phyloP scores from a whole-genome alignment of 805 yeast species.

The Candida gorgasii region DNA sequence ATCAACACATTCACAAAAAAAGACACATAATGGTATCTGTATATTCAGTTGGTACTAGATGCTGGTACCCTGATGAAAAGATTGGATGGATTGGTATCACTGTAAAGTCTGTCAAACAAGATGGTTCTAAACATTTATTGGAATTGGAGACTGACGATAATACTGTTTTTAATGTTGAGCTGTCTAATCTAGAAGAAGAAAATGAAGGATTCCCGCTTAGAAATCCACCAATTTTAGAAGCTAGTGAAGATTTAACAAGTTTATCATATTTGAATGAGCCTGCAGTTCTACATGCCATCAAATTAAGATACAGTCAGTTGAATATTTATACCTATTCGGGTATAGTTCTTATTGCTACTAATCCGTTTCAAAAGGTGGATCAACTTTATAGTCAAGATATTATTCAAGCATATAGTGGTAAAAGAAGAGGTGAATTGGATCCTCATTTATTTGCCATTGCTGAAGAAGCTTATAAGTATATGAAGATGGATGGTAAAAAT shows the following conservation, averaged over 20 bases:
- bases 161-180: conserved; percentile 47
- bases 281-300: conserved; percentile 91
- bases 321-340: conserved; percentile 96
- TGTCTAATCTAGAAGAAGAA: conserved; percentile 50
- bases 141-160: conserved; percentile 53
- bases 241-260: conserved; percentile 92
- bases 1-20: conserved; percentile 7
- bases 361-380: conserved; percentile 92
- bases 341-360: conserved; percentile 92
- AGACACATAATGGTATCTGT: conserved; percentile 18
- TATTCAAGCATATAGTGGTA: conserved; percentile 92
- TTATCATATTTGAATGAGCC: conserved; percentile 94
- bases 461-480: conserved; percentile 93
- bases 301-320: conserved; percentile 82
- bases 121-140: conserved; percentile 46
- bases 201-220: conserved; percentile 67
- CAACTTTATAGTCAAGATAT: conserved; percentile 88
- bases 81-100: conserved; percentile 78
- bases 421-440: conserved; percentile 89
- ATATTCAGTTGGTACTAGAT: conserved; percentile 52
- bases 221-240: conserved; percentile 89
- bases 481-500: conserved; percentile 81
- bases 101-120: conserved; percentile 42
- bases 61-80: conserved; percentile 77
- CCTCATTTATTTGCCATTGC: conserved; percentile 98